Percentiles rank a stretch among this genome's conserved stretches.
phyloP scores from a whole-genome alignment of 805 yeast species.

The Nakazawaea wyomingensis region DNA sequence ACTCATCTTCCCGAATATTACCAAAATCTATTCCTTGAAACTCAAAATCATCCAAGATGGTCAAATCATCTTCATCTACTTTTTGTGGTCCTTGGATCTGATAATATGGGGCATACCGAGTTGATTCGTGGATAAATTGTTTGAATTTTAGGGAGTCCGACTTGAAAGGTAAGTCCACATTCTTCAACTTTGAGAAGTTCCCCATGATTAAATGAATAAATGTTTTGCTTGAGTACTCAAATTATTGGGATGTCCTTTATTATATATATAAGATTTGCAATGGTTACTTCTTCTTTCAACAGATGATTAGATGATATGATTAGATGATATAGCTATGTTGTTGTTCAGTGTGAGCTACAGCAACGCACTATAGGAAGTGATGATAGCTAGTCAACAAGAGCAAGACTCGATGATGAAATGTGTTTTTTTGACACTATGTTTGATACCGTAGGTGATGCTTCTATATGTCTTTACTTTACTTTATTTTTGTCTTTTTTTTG shows the following conservation, averaged over 20 bases:
- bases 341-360: no score
- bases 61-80: conserved; percentile 7
- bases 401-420: no score
- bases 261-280: no score
- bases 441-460: not conserved
- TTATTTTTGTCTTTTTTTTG: not conserved
- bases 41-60: conserved; percentile 12
- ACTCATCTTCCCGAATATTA: conserved; percentile 7
- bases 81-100: not conserved
- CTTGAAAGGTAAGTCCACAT: conserved; percentile 4
- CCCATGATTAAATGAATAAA: not conserved
- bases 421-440: no score
- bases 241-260: no score
- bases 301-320: no score
- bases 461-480: not conserved
- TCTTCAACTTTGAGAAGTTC: conserved; percentile 5
- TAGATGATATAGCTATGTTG: no score
- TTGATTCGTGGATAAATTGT: not conserved
- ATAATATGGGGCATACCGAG: conserved; percentile 1
- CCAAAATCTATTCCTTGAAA: conserved; percentile 9
- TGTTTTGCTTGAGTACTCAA: no score
- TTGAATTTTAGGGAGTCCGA: conserved; percentile 1
- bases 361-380: no score
- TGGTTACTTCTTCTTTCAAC: not conserved
- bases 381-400: no score